Base-by-base conservation (phyloP, 129 eudicot species). In the Lactuca saligna region DNA sequence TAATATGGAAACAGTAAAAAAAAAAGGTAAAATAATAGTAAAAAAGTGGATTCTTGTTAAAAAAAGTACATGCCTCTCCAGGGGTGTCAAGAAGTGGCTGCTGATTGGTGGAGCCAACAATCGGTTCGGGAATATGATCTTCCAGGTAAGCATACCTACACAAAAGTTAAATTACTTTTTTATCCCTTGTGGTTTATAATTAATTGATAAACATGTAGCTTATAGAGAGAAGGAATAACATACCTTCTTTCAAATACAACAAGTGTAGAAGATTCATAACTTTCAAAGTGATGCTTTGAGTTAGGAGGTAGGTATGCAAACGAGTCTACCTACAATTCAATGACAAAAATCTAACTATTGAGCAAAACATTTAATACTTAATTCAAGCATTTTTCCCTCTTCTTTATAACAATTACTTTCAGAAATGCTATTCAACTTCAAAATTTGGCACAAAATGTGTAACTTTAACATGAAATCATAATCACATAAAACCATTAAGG, bases 71-170 rank as follows among this genome's bases (percentile, higher is more conserved):
- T 76, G 76, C 99, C 96, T 93, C 95, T 44, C 99, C 99, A 32
- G 99, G 99, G 78, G 91, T 85, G 75, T 93, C 97, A 66, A 93
- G 93, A 76, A 93, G 97, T 17, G 95, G 86, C 65, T 87, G 97
- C 68, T 87, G 85, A 69, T 84, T 80, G 66, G 99, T 83, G 56
- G 93, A 85, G 55, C 97, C 88, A 65, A 89, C 74, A 56, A 85
- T 78, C 71, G 77, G 78, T 78, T 89, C 95, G 7, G 90, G 73
- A 20, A 37, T 63, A 78, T 81, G 74, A 80, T 85, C 72, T 70
- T 79, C 90, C 80, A 83, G 74, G 77, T 75, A 78, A 49, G 79
- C 80, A 77, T 93, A 79, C 84, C 98, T 93, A 71, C 55, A 64
- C 10, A 70, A 59, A 74, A 65, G 49, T 61, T 38, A 9, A 58